Evolutionary conservation across 2,329 filamentous ascomycete genomes (phyloP), one percentile per base, ranked within the genome.

Genomic region (Phymatotrichopsis omnivora): DNA sequence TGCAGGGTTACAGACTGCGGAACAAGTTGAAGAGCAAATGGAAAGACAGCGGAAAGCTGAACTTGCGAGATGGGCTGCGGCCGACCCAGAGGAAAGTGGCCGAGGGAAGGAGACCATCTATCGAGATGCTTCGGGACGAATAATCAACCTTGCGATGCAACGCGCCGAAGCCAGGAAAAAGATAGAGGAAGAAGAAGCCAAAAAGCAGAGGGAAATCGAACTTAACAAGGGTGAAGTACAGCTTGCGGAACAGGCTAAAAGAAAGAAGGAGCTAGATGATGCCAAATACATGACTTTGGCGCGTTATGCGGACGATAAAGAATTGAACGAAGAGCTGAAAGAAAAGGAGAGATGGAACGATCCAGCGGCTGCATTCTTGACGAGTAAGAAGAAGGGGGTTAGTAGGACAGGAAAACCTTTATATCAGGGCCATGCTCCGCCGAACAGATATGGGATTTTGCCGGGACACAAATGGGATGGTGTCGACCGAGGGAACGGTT

Each of bases 381-480:
- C 68, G 60, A 59, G 74, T 65, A 65, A 72, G 60, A 57, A 72
- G 38, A 49, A 41, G 12, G 52, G 47, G 5, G 30, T 67, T 63
- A 59, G 62, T 61, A 56, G 51, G 31, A 70, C 68, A 6, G 73
- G 70, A 14, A 76, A 73, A 54, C 84, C 81, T 3, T 62, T 82
- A 4, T 98, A 96, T 62, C 68, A 77, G 49, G 91, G 89, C 0
- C 73, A 80, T 0, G 83, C 82, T 45, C 74, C 83, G 59, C 91
- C 91, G 33, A 98, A 98, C 70, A 74, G 91, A 16, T 96, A 96
- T 66, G 85, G 84, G 1, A 96, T 98, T 51, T 73, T 80, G 50
- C 91, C 91, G 0, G 93, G 91, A 0, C 85, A 93, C 67, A 72
- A 85, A 54, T 98, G 91, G 91, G 91, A 98, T 69, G 91, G 93